Evolutionary conservation across 352 stramenopile species (phyloP), one percentile per base, ranked within the genome.

Genomic region (Pythium rhizo-oryzae): DNA sequence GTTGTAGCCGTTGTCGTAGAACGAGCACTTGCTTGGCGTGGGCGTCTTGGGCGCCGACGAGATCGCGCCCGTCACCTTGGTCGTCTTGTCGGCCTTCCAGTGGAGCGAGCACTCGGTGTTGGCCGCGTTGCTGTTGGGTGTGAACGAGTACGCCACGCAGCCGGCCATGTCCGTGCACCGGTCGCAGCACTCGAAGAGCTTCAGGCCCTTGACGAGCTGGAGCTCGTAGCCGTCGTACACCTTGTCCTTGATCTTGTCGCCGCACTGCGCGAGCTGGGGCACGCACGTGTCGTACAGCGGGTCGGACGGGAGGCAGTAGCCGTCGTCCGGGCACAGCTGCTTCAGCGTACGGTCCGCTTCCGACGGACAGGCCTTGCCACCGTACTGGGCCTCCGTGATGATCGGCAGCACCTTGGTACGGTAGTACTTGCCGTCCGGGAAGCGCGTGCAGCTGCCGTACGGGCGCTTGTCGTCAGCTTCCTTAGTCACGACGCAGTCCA

Each of bases 61-160:
- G 19, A 35, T 35, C 19, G n/a, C n/a, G 19, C 19, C 19, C 12
- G 13, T 55, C 2, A 19, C 9, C n/a, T 25, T 30, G n/a, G 6
- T 55, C 1, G 23, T 21, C 21, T 30, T 33, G 23, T 25, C 49
- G 12, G 15, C 9, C 21, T 33, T 35, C 49, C 49, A 55, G 19
- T 55, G 25, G 49, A 55, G 49, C 9, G 16, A 28, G 49, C 49
- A 55, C 49, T 55, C 12, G 21, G 19, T 55, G 21, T 18, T 33
- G 7, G 19, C 24, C 25, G 16, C 9, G 49, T 55, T 35, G 25
- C 24, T 55, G 49, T 11, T 33, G 19, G 21, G n/a, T 23, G 15
- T 55, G 24, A 55, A 55, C n/a, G 49, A 55, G 23, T 55, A 55
- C 25, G 21, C 49, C 19, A 55, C 49, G 37, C 49, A 55, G 6